Percentiles rank a stretch among this genome's conserved stretches.
Conservation (phyloP, 345 rosid genomes). For the Tarenaya hassleriana region DNA sequence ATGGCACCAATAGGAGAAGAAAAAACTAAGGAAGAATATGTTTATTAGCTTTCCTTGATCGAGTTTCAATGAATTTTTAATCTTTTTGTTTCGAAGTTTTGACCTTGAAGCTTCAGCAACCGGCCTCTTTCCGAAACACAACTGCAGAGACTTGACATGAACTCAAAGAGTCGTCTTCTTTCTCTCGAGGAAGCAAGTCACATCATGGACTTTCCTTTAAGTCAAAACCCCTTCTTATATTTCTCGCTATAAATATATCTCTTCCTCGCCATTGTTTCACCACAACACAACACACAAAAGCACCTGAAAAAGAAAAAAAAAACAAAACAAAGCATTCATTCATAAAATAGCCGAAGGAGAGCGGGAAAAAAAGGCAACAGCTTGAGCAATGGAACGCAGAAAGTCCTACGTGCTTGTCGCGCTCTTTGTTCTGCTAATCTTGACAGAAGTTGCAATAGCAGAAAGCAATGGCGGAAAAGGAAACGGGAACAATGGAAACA, state of each 20-base stretch:
- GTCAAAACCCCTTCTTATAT: constrained; percentile 19
- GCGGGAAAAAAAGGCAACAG: constrained; percentile 15
- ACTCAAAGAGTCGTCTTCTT: constrained; percentile 30
- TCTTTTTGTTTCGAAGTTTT: background rate
- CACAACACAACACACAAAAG: constrained; percentile 13
- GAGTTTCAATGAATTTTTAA: background rate
- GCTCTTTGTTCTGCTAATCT: constrained; percentile 33
- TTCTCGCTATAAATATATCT: constrained; percentile 22
- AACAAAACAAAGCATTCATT: background rate
- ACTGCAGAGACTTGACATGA: constrained; percentile 21
- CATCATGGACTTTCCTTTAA: constrained; percentile 16
- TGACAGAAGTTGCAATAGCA: constrained; percentile 29
- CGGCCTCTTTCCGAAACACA: constrained; percentile 1
- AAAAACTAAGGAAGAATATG: no score
- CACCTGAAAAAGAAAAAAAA: constrained; percentile 17
- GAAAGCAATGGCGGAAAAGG: constrained; percentile 10
- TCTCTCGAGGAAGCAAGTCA: constrained; percentile 25
- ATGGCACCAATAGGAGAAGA: no score
- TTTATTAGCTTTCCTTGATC: no score
- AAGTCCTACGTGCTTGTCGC: constrained; percentile 30
- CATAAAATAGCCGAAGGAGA: background rate
- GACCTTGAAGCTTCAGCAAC: constrained; percentile 18
- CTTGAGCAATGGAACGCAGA: constrained; percentile 25
- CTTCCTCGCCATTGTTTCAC: constrained; percentile 15
- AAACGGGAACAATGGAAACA: constrained; percentile 14